Conservation (phyloP, 164 flowering plant species). For the Stephania cephalantha region DNA sequence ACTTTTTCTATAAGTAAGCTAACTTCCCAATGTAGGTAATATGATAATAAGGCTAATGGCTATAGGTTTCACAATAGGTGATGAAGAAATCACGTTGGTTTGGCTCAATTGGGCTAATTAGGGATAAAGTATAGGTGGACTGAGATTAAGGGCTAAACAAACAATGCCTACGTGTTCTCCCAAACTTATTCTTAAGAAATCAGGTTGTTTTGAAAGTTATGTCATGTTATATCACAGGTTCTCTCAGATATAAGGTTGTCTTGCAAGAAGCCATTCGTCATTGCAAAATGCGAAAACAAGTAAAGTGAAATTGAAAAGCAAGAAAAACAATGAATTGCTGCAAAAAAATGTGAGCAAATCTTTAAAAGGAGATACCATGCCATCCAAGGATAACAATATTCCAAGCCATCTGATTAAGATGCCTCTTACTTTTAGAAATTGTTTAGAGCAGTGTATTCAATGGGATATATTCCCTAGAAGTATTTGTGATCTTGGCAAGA, state of each 20-base stretch:
- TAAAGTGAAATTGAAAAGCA: slow-evolving; percentile 27
- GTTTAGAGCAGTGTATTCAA: slow-evolving; percentile 22
- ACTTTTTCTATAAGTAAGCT: too few species aligned
- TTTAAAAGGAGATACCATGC: slow-evolving; percentile 17
- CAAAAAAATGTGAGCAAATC: slow-evolving; percentile 21
- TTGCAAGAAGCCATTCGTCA: slow-evolving; percentile 17
- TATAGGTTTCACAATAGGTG: too few species aligned
- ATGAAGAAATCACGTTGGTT: too few species aligned
- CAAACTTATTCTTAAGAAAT: background rate
- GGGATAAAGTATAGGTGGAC: too few species aligned
- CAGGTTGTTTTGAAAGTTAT: background rate
- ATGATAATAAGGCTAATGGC: too few species aligned
- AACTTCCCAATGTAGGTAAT: too few species aligned
- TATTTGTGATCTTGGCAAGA: slow-evolving; percentile 47
- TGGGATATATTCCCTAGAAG: slow-evolving; percentile 40
- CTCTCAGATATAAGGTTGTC: slow-evolving; percentile 24
- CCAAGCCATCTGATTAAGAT: slow-evolving; percentile 32
- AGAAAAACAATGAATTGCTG: slow-evolving; percentile 15
- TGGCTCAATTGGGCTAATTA: too few species aligned
- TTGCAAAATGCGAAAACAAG: slow-evolving; percentile 9
- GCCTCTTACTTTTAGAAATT: slow-evolving; percentile 18
- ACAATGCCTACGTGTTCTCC: background rate
- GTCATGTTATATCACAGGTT: slow-evolving; percentile 19
- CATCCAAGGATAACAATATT: slow-evolving; percentile 16
- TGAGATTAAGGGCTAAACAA: background rate